Evolutionary conservation across 1,284 basidiomycete genomes (phyloP), one percentile per base, ranked within the genome.

Genomic region (Microbotryum saponariae): DNA sequence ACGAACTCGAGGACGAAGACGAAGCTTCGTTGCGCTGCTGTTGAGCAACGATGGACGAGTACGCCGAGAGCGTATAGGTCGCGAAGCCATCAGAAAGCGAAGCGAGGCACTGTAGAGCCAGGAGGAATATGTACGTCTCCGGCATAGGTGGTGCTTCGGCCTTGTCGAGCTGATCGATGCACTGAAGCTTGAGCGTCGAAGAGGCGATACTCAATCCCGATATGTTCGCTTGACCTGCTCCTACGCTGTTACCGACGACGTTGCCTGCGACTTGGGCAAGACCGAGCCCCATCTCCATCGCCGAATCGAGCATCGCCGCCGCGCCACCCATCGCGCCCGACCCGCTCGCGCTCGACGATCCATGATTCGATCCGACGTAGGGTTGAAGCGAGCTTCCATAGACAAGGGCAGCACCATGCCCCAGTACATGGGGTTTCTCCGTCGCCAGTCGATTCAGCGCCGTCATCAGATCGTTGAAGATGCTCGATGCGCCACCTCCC

Each of bases 81-180:
- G 87, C 86, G 62, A 97, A 87, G 5, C 91, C 91, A 72, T 96
- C 90, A 54, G 88, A 90, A 3, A 98, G 79, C 0, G 89, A 87
- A 23, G 88, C 82, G 8, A 97, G 81, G 67, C 88, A 91, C 72
- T 97, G 92, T 0, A 96, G 81, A 1, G 87, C 88, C 1, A 98
- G 83, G 2, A 97, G 84, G 73, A 93, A 96, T 60, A 91, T 82
- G 74, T 98, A 97, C 0, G 88, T 83, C 64, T 97, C 91, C 0
- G 92, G 92, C 54, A 94, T 89, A 0, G 83, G 79, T 0, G 96
- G 96, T 0, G 93, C 85, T 71, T 98, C 96, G 0, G 90, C 86
- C 76, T 98, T 96, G 78, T 97, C 92, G 20, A 94, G 83, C 74
- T 96, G 92, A 73, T 97, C 92, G 70, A 97, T 94, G 73, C 91